Percentiles rank a stretch among this genome's conserved stretches.
phyloP scores from a whole-genome alignment of 306 rosid genomes.

The Malus fusca region DNA sequence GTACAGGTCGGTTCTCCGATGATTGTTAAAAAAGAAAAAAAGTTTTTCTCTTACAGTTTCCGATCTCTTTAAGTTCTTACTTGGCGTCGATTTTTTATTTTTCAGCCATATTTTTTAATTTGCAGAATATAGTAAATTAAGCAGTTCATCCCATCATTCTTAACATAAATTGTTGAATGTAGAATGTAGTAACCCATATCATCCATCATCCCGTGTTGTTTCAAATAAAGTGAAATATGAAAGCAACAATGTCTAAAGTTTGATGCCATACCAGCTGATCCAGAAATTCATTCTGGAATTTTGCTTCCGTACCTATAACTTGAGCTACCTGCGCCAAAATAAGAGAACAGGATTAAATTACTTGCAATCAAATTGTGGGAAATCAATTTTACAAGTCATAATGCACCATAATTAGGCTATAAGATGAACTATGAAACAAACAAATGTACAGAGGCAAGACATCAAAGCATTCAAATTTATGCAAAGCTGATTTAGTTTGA shows the following conservation, averaged over 20 bases:
- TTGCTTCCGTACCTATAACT: constrained; percentile 75
- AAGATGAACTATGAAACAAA: neutral
- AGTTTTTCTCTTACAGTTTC: neutral
- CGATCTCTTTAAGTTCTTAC: too few species aligned
- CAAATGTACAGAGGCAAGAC: neutral
- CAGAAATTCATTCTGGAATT: constrained; percentile 54
- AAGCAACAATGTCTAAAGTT: constrained; percentile 1
- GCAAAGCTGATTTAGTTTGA: neutral
- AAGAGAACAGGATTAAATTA: constrained; percentile 1
- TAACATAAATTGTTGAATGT: too few species aligned
- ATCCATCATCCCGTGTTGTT: neutral
- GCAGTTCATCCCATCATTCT: too few species aligned
- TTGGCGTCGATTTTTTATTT: neutral
- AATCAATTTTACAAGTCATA: neutral
- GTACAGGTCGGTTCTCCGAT: too few species aligned
- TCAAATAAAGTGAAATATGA: neutral
- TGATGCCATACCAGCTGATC: constrained; percentile 54
- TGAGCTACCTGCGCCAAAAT: constrained; percentile 69
- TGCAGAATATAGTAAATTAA: too few species aligned
- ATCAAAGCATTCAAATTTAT: neutral
- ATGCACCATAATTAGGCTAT: neutral
- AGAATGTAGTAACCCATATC: neutral
- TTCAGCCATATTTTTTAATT: neutral
- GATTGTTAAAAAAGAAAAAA: too few species aligned
- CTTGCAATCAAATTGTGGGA: neutral